Base-by-base conservation (phyloP, 1,284 basidiomycete genomes). In the Trametes hirsuta region DNA sequence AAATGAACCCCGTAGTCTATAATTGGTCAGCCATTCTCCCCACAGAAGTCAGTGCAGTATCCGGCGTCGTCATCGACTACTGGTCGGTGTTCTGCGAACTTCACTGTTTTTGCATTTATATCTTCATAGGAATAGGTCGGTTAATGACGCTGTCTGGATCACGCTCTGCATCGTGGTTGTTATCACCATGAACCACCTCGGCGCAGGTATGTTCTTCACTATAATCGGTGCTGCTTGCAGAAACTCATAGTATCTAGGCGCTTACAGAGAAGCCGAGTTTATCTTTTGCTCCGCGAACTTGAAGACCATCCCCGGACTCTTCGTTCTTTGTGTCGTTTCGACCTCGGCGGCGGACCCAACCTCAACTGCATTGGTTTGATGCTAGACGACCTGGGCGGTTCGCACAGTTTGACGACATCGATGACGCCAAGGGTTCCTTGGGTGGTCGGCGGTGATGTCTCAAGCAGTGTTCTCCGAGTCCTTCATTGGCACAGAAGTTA, bases 401-500 rank as follows among this genome's bases (percentile, higher is more conserved):
- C 68, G 81, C 74, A 2, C 86, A 88, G 67, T 89, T 74, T 68
- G 47, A 78, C 39, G 75, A 69, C 36, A 87, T 88, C 50, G 37
- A 69, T 1, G 91, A 91, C 0, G 54, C 79, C 2, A 83, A 83
- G 64, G 90, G 50, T 86, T 93, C 77, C 76, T 91, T 51, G 85
- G 86, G 47, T 88, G 82, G 79, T 74, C 86, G 84, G 81, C 84
- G 25, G 86, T 87, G 37, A 78, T 88, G 76, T 83, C 85, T 1
- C 85, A 90, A 67, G 92, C 93, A 9, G 91, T 91, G 1, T 95
- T 95, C 79, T 90, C 18, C 18, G 18, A 18, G 18, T 18, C 88
- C 11, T 95, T 88, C 78, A 85, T 87, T 62, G 84, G 86, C 50
- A 94, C 93, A 9, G 94, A 96, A 74, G 90, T 95, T 63, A 90